A percentile compares a stretch with the other conserved stretches of the same genome.
These are phyloP conservation scores for Nakazawaea wickerhamii DNA, from an alignment of 805 yeast genomes.

Conservation along the genomic window DNA sequence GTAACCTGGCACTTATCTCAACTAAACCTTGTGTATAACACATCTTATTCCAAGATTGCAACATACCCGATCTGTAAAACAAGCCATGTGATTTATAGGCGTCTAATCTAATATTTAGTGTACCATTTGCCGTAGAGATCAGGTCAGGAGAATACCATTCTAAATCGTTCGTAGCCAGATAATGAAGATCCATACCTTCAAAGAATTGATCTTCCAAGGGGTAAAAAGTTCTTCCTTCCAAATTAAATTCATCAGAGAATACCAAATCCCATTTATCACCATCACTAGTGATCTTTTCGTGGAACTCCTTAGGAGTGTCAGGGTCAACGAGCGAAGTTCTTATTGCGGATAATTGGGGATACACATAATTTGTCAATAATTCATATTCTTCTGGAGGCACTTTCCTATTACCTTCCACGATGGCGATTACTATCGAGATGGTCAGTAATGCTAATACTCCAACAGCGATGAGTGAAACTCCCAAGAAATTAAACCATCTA, in stretches of 20 bases:
- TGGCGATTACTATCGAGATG: background rate
- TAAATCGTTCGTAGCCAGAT: slow-evolving; percentile 73
- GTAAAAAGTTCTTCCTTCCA: slow-evolving; percentile 76
- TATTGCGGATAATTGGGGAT: slow-evolving; percentile 48
- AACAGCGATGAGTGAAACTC: background rate
- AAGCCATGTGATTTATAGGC: slow-evolving; percentile 67
- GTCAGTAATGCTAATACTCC: background rate
- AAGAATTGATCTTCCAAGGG: slow-evolving; percentile 81
- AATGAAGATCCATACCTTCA: slow-evolving; percentile 69
- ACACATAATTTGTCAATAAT: slow-evolving; percentile 40
- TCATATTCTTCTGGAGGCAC: slow-evolving; percentile 24
- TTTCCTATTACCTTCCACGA: slow-evolving; percentile 18
- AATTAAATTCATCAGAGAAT: slow-evolving; percentile 79
- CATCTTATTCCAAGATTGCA: slow-evolving; percentile 81
- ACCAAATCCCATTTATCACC: slow-evolving; percentile 66
- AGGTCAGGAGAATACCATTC: slow-evolving; percentile 92
- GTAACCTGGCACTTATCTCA: slow-evolving; percentile 66
- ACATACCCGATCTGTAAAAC: slow-evolving; percentile 77
- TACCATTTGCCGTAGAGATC: slow-evolving; percentile 59
- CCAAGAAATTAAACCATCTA: slow-evolving; percentile 7
- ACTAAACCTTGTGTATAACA: slow-evolving; percentile 74
- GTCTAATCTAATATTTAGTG: slow-evolving; percentile 59
- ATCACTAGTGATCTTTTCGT: slow-evolving; percentile 38
- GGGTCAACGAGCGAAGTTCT: slow-evolving; percentile 53
- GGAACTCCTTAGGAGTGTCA: slow-evolving; percentile 51